These are phyloP conservation scores for Viola pubescens DNA, from an alignment of 441 rosid species.

Conservation along the genomic window DNA sequence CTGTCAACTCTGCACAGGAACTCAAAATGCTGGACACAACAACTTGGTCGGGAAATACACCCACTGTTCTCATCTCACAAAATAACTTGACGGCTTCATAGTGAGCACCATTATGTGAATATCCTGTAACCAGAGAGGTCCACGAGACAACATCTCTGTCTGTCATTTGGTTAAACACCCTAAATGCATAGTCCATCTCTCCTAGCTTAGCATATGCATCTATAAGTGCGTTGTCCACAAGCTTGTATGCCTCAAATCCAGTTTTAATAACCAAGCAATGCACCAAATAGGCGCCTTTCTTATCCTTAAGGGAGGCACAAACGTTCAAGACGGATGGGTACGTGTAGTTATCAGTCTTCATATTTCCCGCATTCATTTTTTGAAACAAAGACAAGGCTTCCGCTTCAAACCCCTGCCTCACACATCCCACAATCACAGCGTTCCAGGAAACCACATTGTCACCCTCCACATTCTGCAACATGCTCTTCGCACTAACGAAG, in stretches of 20 bases:
- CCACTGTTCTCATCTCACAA: conserved; percentile 46
- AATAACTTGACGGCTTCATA: conserved; percentile 65
- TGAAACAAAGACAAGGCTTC: conserved; percentile 58
- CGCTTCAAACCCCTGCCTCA: conserved; percentile 47
- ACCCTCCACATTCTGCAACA: conserved; percentile 39
- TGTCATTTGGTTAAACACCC: conserved; percentile 50
- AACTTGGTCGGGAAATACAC: conserved; percentile 51
- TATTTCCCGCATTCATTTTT: conserved; percentile 50
- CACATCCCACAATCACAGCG: conserved; percentile 70
- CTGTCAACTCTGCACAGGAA: conserved; percentile 62
- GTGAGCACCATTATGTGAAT: conserved; percentile 40
- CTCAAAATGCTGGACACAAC: conserved; percentile 57
- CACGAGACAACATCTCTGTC: conserved; percentile 77
- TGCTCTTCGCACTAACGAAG: conserved; percentile 44
- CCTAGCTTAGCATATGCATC: conserved; percentile 85
- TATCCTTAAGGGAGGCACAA: conserved; percentile 39
- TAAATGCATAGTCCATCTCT: conserved; percentile 38
- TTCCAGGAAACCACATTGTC: conserved; percentile 75
- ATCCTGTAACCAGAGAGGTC: conserved; percentile 85
- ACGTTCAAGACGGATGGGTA: conserved; percentile 65
- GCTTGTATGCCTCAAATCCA: conserved; percentile 53
- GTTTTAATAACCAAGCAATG: conserved; percentile 69
- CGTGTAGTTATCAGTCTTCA: conserved; percentile 61
- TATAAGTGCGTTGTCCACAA: conserved; percentile 72
- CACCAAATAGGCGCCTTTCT: conserved; percentile 37